phyloP scores from a whole-genome alignment of 805 yeast species.

The Torulaspora maleeae region DNA sequence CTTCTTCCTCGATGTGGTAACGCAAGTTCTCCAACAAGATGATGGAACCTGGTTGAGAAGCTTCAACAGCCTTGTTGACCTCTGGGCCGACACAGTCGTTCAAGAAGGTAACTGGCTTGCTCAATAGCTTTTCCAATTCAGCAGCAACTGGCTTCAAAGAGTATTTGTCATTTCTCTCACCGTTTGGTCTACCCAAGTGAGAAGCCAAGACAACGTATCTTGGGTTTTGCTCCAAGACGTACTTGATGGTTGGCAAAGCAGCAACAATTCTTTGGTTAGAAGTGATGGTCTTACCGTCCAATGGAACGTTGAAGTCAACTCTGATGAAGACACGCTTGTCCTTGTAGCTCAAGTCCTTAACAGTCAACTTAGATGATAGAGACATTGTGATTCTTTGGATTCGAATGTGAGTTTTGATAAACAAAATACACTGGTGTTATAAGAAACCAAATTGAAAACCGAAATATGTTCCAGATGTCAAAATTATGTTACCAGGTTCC shows the following conservation, averaged over 20 bases:
- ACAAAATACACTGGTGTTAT: constrained; percentile 10
- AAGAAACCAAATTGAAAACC: not conserved
- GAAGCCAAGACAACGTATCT: constrained; percentile 90
- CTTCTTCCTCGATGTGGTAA: constrained; percentile 97
- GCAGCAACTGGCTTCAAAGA: constrained; percentile 90
- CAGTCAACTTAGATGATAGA: constrained; percentile 86
- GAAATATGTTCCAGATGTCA: not conserved
- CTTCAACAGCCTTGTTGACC: constrained; percentile 73
- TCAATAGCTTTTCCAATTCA: constrained; percentile 78
- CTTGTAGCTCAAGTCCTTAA: constrained; percentile 79
- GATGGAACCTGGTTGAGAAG: constrained; percentile 73
- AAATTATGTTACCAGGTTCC: not conserved
- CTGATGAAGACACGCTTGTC: constrained; percentile 97
- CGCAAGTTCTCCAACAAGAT: constrained; percentile 94
- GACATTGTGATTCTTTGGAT: constrained; percentile 55
- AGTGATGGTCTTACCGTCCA: constrained; percentile 95
- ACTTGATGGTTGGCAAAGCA: constrained; percentile 96
- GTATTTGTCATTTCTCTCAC: constrained; percentile 79
- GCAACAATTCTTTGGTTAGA: constrained; percentile 99
- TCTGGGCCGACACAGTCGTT: constrained; percentile 89
- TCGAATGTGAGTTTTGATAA: constrained; percentile 7
- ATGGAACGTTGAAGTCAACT: constrained; percentile 93
- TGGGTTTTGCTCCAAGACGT: constrained; percentile 87
- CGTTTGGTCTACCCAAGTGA: constrained; percentile 99
- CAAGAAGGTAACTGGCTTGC: constrained; percentile 72